Evolutionary conservation across 768 basidiomycete genomes (phyloP), one percentile per base, ranked within the genome.

Genomic region (Boletellus ananiceps): DNA sequence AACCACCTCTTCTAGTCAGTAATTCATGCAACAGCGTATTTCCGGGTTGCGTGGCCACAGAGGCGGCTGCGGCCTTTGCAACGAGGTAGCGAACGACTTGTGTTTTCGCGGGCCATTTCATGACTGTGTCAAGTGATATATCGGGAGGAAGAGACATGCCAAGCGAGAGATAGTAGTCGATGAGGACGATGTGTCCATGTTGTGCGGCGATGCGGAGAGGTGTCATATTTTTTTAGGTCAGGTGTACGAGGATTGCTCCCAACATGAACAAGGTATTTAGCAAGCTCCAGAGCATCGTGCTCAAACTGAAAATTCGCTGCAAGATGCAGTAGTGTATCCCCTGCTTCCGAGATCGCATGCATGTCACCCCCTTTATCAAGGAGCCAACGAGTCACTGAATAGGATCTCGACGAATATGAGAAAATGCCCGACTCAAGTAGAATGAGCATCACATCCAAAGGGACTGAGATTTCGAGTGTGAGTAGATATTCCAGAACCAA

Each of bases 1-100:
- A 25, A 19, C 19, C 23, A 3, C 29, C 0, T 34, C n/a, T 47
- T 19, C 0, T 1, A 7, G 6, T 8, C 12, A 23, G 7, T 8
- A 31, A 15, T 8, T 16, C 11, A 32, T 59, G 54, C 1, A 59
- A 36, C 3, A 40, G 33, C 8, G 21, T 51, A 5, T 16, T n/a
- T 9, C 15, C 33, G 14, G 34, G 25, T 3, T 16, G 2, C 5
- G 23, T 33, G 11, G 33, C 12, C 9, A 15, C 35, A 9, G 6
- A 38, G 12, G 8, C 14, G 13, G 23, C 15, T 5, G 31, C 29
- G 4, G 33, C 44, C 1, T 45, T 32, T 2, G 39, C 8, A 14
- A 45, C 4, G 13, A 50, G 37, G 12, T 33, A 34, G 3, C 16
- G 49, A 16, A 50, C 35, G 31, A 21, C 19, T n/a, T 29, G 8